Percentiles rank a stretch among this genome's conserved stretches.
Evolutionary conservation across 371 early-diverging fungal species (phyloP).

Genomic region (Sporodiniella umbellata): DNA sequence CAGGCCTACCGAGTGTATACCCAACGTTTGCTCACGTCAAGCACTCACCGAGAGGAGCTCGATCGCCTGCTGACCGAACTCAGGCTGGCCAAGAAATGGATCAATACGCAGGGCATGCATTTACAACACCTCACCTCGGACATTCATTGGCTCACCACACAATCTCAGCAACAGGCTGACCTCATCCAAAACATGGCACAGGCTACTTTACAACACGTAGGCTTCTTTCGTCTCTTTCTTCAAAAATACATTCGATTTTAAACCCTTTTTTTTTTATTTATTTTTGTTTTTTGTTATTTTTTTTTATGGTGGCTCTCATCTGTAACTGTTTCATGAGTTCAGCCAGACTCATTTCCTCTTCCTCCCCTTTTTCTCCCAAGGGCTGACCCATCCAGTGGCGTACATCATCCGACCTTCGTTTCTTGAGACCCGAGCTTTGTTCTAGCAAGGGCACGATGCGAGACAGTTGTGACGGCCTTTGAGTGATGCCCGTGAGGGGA

Average conservation of each 20-base stretch:
- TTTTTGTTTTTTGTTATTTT: conserved; percentile 11
- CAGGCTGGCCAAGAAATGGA: conserved; percentile 33
- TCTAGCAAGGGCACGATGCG: conserved; percentile 18
- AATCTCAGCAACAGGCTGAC: conserved; percentile 18
- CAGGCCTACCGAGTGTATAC: too few species aligned
- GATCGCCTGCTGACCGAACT: conserved; percentile 19
- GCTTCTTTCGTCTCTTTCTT: not conserved
- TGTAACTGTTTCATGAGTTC: conserved; percentile 29
- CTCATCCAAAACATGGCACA: conserved; percentile 1
- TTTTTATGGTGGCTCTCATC: conserved; percentile 14
- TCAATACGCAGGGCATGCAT: conserved; percentile 32
- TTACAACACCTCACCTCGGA: conserved; percentile 32
- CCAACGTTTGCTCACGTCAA: not conserved
- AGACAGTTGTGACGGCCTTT: too few species aligned
- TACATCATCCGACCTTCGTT: conserved; percentile 41
- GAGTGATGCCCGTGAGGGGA: conserved; percentile 36
- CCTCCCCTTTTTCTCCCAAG: conserved; percentile 14
- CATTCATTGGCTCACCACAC: conserved; percentile 32
- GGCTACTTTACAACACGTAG: not conserved
- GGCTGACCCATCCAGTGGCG: conserved; percentile 32
- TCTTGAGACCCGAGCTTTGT: conserved; percentile 28
- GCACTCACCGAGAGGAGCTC: conserved; percentile 6
- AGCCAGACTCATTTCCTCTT: conserved; percentile 35
- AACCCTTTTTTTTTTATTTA: not conserved
- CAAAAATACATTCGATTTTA: not conserved